Evolutionary conservation across 805 yeast genomes (phyloP).

Genomic region (Candida orba): DNA sequence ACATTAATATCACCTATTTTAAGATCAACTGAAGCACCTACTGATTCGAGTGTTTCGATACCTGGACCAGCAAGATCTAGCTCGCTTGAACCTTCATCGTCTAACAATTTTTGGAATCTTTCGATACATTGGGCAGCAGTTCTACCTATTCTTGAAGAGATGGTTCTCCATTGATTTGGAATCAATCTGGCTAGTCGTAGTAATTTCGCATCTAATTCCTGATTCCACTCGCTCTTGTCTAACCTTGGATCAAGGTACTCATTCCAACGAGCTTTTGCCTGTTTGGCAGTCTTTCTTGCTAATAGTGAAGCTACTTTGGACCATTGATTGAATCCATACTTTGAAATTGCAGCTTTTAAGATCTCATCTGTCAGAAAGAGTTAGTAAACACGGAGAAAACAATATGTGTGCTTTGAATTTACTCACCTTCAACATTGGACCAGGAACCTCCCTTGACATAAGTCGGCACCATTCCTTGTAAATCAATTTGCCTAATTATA

Average conservation of each 20-base stretch:
- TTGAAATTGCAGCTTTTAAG: slow-evolving; percentile 82
- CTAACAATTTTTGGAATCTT: slow-evolving; percentile 67
- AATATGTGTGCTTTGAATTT: neutral
- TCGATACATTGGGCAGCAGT: slow-evolving; percentile 86
- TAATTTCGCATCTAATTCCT: slow-evolving; percentile 69
- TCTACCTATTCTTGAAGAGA: slow-evolving; percentile 73
- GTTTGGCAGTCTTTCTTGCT: slow-evolving; percentile 81
- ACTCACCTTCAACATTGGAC: slow-evolving; percentile 54
- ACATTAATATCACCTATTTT: slow-evolving; percentile 55
- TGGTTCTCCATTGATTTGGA: slow-evolving; percentile 94
- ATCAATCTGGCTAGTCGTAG: slow-evolving; percentile 57
- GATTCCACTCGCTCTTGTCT: slow-evolving; percentile 58
- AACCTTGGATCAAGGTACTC: slow-evolving; percentile 80
- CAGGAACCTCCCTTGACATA: slow-evolving; percentile 86
- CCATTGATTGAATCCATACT: slow-evolving; percentile 95
- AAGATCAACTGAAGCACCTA: slow-evolving; percentile 28
- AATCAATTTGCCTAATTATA: too few species aligned
- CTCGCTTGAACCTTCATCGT: slow-evolving; percentile 30
- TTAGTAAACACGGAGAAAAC: slow-evolving; percentile 3
- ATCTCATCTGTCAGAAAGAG: slow-evolving; percentile 53
- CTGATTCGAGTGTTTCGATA: slow-evolving; percentile 35
- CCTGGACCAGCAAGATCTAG: slow-evolving; percentile 46
- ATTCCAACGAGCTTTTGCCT: slow-evolving; percentile 88
- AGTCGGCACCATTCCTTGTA: slow-evolving; percentile 42
- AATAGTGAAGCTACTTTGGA: slow-evolving; percentile 81